Base-by-base conservation (phyloP, 1,284 basidiomycete species). In the Cryptococcus neoformans region DNA sequence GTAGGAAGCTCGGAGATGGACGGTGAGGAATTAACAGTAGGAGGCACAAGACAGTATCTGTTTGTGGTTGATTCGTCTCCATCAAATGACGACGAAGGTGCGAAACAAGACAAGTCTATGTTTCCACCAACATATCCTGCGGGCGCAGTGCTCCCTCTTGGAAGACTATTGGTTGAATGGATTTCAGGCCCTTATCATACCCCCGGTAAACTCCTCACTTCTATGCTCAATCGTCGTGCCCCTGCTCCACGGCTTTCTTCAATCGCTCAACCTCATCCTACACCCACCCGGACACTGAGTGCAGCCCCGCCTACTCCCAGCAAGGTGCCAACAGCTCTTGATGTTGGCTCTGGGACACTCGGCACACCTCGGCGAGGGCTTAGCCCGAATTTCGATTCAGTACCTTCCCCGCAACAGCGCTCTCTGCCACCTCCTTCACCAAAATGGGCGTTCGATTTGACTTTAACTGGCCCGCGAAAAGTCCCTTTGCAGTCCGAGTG, bases 141-240 rank as follows among this genome's bases (percentile, higher is more conserved):
- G 0, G 91, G 90, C 2, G 83, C 81, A 35, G 80, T 87, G 41
- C 82, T 92, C 14, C 83, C 89, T 3, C 82, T 94, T 1, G 90
- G 90, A 17, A 81, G 88, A 59, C 80, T 94, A 9, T 88, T 92
- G 65, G 86, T 94, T 39, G 83, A 85, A 1, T 94, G 90, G 90
- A 53, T 66, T 17, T 60, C 65, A 0, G 72, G 72, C 1, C 57
- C 56, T 35, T 66, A 68, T 47, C 88, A 89, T 8, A 88, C 92
- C 75, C 88, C 86, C 16, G 90, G 90, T 1, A 82, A 88, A 47
- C 79, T 94, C 16, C 76, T 92, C 47, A 94, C 90, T 5, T 91
- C 89, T 3, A 73, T 70, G 12, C 62, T 78, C 12, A 76, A 75
- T 49, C 59, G 75, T 16, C 64, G 75, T 35, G 21, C 40, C n/a